These are phyloP conservation scores for Geotrichum phurueaensis DNA, from an alignment of 1,139 yeast genomes.

Conservation along the genomic window DNA sequence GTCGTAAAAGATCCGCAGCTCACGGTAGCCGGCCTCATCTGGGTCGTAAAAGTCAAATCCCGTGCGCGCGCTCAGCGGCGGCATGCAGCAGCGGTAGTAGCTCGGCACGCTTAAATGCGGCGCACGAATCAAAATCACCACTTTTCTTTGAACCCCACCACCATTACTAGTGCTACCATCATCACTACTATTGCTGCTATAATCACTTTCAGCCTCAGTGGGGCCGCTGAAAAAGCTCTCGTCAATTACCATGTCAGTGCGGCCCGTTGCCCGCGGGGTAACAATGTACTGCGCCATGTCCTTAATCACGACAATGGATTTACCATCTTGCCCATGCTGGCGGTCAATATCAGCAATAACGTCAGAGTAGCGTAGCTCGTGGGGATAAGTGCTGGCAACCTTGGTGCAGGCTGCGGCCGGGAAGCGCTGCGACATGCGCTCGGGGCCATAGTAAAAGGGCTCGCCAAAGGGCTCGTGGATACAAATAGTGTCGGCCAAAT, in stretches of 20 bases:
- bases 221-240: slow-evolving; percentile 17
- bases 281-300: slow-evolving; percentile 32
- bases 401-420: slow-evolving; percentile 17
- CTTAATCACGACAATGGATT: slow-evolving; percentile 24
- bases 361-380: slow-evolving; percentile 21
- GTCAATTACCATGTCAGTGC: not conserved
- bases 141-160: slow-evolving; percentile 21
- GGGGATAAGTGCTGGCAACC: slow-evolving; percentile 16
- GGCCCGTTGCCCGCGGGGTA: slow-evolving; percentile 20
- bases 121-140: slow-evolving; percentile 28
- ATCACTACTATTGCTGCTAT: slow-evolving; percentile 12
- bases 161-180: slow-evolving; percentile 21
- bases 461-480: slow-evolving; percentile 32
- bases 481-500: slow-evolving; percentile 21
- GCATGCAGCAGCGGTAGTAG: slow-evolving; percentile 30
- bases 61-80: slow-evolving; percentile 27
- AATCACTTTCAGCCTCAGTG: slow-evolving; percentile 17
- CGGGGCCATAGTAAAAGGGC: slow-evolving; percentile 30
- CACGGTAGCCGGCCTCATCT: slow-evolving; percentile 30
- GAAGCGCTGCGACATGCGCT: slow-evolving; percentile 27
- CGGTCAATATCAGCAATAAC: slow-evolving; percentile 19
- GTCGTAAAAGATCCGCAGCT: slow-evolving; percentile 29
- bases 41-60: slow-evolving; percentile 29
- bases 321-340: slow-evolving; percentile 5
- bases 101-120: slow-evolving; percentile 31